Evolutionary conservation across 495 filamentous ascomycete genomes (phyloP).

Genomic region (Pseudomonodictys pantanalensis): DNA sequence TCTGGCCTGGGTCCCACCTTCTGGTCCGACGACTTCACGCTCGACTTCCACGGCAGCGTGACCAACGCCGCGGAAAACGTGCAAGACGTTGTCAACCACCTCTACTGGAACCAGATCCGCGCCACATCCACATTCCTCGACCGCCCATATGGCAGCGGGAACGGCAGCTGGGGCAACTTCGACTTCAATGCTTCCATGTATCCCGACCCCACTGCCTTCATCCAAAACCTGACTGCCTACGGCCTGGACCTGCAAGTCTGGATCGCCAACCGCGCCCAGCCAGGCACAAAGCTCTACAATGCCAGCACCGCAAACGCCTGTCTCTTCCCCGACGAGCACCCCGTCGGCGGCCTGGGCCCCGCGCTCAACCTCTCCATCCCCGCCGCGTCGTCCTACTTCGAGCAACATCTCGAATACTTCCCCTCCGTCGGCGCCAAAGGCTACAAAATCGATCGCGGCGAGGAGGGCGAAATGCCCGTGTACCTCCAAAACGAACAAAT

Average conservation of each 20-base stretch:
- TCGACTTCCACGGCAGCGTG: conserved; percentile 38
- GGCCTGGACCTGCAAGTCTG: conserved; percentile 39
- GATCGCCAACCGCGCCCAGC: conserved; percentile 38
- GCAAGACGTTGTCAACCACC: conserved; percentile 38
- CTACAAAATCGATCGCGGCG: conserved; percentile 42
- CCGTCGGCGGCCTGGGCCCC: conserved; percentile 30
- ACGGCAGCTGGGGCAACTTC: conserved; percentile 38
- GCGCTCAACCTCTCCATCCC: conserved; percentile 41
- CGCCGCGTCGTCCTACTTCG: conserved; percentile 39
- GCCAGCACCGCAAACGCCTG: conserved; percentile 23
- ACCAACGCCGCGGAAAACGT: conserved; percentile 38
- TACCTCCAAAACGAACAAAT: conserved; percentile 39
- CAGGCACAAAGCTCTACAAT: conserved; percentile 34
- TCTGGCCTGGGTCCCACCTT: conserved; percentile 39
- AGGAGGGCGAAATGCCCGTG: conserved; percentile 41
- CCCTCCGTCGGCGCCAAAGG: conserved; percentile 37
- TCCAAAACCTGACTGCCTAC: conserved; percentile 32
- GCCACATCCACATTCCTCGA: conserved; percentile 38
- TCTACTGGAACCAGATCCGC: conserved; percentile 34
- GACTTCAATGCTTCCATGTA: conserved; percentile 38
- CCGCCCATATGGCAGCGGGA: conserved; percentile 39
- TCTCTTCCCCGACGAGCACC: conserved; percentile 33
- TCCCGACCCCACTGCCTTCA: conserved; percentile 32
- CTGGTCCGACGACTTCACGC: conserved; percentile 39
- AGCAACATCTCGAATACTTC: conserved; percentile 32